A percentile compares a stretch with the other conserved stretches of the same genome.
These are phyloP conservation scores for Oxytropis ochrocephala DNA, from an alignment of 306 rosid genomes.

Conservation along the genomic window DNA sequence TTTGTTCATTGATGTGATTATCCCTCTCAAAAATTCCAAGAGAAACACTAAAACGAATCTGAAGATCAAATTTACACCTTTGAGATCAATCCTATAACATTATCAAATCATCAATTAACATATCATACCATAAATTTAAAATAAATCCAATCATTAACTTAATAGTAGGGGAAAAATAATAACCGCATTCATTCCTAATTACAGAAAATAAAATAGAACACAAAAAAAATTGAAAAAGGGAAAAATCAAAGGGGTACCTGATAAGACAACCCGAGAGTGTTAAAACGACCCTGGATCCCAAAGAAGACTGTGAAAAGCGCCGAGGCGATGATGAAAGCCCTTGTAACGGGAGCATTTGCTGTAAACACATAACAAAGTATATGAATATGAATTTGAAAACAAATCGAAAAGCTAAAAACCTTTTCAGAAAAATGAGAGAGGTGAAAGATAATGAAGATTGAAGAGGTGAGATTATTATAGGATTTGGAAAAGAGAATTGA, in stretches of 20 bases:
- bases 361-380: slow-evolving; percentile 27
- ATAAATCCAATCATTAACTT: slow-evolving; percentile 4
- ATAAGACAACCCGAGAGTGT: slow-evolving; percentile 75
- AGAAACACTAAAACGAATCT: not conserved
- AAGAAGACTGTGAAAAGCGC: slow-evolving; percentile 78
- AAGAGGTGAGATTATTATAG: not conserved
- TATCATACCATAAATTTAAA: not conserved
- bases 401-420: not conserved
- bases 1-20: not conserved
- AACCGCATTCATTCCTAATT: not conserved
- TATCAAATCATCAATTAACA: not conserved
- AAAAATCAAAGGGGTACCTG: slow-evolving; percentile 60
- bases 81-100: slow-evolving; percentile 9
- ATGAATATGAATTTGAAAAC: slow-evolving; percentile 26
- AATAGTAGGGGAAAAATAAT: not conserved
- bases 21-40: slow-evolving; percentile 16
- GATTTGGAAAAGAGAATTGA: slow-evolving; percentile 6
- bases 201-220: not conserved
- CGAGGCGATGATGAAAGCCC: slow-evolving; percentile 56
- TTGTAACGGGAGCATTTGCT: slow-evolving; percentile 97
- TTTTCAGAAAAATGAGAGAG: not conserved
- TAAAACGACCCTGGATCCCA: slow-evolving; percentile 88
- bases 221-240: not conserved
- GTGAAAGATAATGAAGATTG: not conserved
- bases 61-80: not conserved